Percentiles rank a stretch among this genome's conserved stretches.
phyloP scores from a whole-genome alignment of 345 rosid genomes.

The Arabidopsis arenosa region DNA sequence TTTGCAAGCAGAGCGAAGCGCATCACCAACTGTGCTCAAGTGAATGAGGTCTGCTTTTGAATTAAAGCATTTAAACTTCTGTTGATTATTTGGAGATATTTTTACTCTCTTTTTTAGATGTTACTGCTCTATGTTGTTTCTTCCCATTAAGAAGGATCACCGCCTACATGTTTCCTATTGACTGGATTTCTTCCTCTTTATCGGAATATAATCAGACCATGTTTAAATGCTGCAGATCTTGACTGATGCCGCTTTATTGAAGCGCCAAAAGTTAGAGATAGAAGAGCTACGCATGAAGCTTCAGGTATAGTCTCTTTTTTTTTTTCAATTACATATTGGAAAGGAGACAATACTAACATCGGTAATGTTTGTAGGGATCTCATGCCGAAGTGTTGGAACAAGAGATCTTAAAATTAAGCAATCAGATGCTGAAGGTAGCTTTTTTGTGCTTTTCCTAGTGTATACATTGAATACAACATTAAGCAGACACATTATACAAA shows the following conservation, averaged over 20 bases:
- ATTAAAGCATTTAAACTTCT: slow-evolving; percentile 17
- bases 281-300: slow-evolving; percentile 87
- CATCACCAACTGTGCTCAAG: slow-evolving; percentile 93
- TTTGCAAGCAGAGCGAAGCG: slow-evolving; percentile 98
- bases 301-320: slow-evolving; percentile 56
- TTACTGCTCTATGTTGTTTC: slow-evolving; percentile 7
- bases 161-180: not conserved
- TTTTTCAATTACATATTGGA: slow-evolving; percentile 16
- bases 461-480: not conserved
- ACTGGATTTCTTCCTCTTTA: not conserved
- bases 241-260: slow-evolving; percentile 92
- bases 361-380: slow-evolving; percentile 67
- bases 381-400: slow-evolving; percentile 89
- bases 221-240: slow-evolving; percentile 61
- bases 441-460: slow-evolving; percentile 11
- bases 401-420: slow-evolving; percentile 83
- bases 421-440: slow-evolving; percentile 87
- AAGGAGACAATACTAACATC: slow-evolving; percentile 17
- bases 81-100: slow-evolving; percentile 12
- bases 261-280: slow-evolving; percentile 93
- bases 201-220: slow-evolving; percentile 38
- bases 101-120: slow-evolving; percentile 7
- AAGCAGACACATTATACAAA: slow-evolving; percentile 11
- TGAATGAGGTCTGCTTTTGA: slow-evolving; percentile 72
- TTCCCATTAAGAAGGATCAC: not conserved